Evolutionary conservation across 129 eudicot genomes (phyloP).

Genomic region (Kitagawia praeruptora): DNA sequence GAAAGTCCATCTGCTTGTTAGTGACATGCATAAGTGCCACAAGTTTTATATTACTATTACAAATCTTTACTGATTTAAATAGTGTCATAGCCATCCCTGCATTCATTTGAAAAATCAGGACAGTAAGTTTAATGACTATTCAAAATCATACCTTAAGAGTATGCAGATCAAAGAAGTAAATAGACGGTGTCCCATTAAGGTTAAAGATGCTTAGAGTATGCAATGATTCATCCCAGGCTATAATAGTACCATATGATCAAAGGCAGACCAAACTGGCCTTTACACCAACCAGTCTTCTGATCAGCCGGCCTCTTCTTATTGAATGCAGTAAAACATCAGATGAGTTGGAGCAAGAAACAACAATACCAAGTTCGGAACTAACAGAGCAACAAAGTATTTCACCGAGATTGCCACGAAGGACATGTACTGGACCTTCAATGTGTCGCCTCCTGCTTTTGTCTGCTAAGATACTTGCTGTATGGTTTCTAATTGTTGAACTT

Average conservation of each 20-base stretch:
- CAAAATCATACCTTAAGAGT: slow-evolving; percentile 51
- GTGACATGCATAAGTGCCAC: background rate
- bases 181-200: slow-evolving; percentile 74
- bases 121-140: background rate
- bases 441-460: slow-evolving; percentile 47
- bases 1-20: slow-evolving; percentile 23
- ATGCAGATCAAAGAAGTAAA: slow-evolving; percentile 78
- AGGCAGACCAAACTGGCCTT: slow-evolving; percentile 73
- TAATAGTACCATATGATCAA: slow-evolving; percentile 61
- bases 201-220: slow-evolving; percentile 58
- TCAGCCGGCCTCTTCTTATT: slow-evolving; percentile 72
- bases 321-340: slow-evolving; percentile 86
- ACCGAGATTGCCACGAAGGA: slow-evolving; percentile 72
- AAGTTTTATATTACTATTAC: background rate
- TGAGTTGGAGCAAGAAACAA: slow-evolving; percentile 76
- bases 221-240: slow-evolving; percentile 50
- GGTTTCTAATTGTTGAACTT: slow-evolving; percentile 32
- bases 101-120: background rate
- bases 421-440: slow-evolving; percentile 90
- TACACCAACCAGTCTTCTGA: slow-evolving; percentile 66
- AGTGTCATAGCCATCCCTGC: background rate
- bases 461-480: slow-evolving; percentile 29
- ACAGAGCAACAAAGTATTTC: slow-evolving; percentile 80
- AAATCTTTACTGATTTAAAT: background rate
- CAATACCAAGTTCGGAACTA: slow-evolving; percentile 82